Base-by-base conservation (phyloP, 2,329 filamentous ascomycete genomes). In the Colletotrichum lentis region DNA sequence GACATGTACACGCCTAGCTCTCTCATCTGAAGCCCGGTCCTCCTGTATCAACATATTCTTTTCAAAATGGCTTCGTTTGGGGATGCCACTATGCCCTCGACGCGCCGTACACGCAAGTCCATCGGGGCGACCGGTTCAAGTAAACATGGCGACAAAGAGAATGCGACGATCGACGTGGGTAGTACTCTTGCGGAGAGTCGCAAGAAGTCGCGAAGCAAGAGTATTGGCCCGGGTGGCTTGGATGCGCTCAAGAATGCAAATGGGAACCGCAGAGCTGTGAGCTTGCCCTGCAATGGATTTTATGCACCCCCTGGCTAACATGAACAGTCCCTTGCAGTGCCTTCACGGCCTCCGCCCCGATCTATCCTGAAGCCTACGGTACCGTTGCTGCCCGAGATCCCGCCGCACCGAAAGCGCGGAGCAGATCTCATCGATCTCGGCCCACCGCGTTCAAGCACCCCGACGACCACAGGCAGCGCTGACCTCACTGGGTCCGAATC, bases 191-290 rank as follows among this genome's bases (percentile, higher is more conserved):
- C 82, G 37, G 82, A 82, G 67, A 84, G 78, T 75, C 82, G 85
- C 70, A 86, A 85, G 81, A 95, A 94, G 80, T 92, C 91, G 67
- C 90, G 96, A 72, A 97, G 95, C 80, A 98, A 97, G 83, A 98
- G 95, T 80, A 90, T 99, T 73, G 96, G 96, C 2, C 95, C 96
- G 18, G 96, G 95, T 58, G 94, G 94, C 31, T 80, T 97, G 53
- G 94, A 96, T 82, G 90, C 91, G 65, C 84, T 96, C 63, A 94
- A 91, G 77, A 86, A 90, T 75, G 87, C 86, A 52, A 87, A 84
- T 75, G 92, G 92, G 41, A 96, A 97, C 77, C 85, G 92, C 73
- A 88, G 92, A 78, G 91, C 93, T 82, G 93, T 96, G 86, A 75
- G 83, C 73, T 67, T 47, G 52, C 50, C 60, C 31, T 60, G 35